These are phyloP conservation scores for Penicillium coffeae DNA, from an alignment of 495 filamentous ascomycete genomes.

Conservation along the genomic window DNA sequence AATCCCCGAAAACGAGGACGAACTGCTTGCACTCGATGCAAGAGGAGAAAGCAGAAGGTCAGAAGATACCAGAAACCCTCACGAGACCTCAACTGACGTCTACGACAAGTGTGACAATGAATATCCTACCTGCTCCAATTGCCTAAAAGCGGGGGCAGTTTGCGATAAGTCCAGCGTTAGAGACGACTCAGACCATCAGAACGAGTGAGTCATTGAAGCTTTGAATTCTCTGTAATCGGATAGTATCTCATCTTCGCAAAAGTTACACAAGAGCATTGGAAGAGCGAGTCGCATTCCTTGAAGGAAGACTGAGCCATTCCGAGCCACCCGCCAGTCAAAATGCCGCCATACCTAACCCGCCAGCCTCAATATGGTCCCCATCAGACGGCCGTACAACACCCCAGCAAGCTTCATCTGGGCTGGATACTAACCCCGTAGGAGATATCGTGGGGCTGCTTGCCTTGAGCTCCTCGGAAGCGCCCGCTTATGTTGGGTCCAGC, in stretches of 20 bases:
- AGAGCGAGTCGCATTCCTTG: slow-evolving; percentile 45
- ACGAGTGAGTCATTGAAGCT: slow-evolving; percentile 30
- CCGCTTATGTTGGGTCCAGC: slow-evolving; percentile 51
- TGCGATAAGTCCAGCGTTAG: slow-evolving; percentile 48
- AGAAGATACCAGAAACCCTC: not conserved
- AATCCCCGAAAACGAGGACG: slow-evolving; percentile 50
- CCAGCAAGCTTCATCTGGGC: slow-evolving; percentile 19
- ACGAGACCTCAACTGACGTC: not conserved
- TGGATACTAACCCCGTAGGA: slow-evolving; percentile 43
- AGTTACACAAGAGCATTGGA: slow-evolving; percentile 48
- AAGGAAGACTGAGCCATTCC: slow-evolving; percentile 31
- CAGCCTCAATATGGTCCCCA: slow-evolving; percentile 23
- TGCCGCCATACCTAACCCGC: slow-evolving; percentile 12
- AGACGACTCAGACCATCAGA: slow-evolving; percentile 40
- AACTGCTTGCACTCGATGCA: slow-evolving; percentile 51
- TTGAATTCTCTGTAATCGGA: not conserved
- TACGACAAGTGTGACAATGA: slow-evolving; percentile 38
- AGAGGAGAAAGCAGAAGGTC: slow-evolving; percentile 49
- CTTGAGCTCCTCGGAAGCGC: slow-evolving; percentile 44
- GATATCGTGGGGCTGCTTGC: slow-evolving; percentile 51
- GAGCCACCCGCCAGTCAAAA: slow-evolving; percentile 14
- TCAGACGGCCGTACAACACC: slow-evolving; percentile 21
- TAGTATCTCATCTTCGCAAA: not conserved
- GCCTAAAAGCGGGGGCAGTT: slow-evolving; percentile 41
- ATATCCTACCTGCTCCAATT: slow-evolving; percentile 49